Percentiles rank a stretch among this genome's conserved stretches.
Evolutionary conservation across 768 basidiomycete species (phyloP).

Genomic region (Infundibulicybe gibba): DNA sequence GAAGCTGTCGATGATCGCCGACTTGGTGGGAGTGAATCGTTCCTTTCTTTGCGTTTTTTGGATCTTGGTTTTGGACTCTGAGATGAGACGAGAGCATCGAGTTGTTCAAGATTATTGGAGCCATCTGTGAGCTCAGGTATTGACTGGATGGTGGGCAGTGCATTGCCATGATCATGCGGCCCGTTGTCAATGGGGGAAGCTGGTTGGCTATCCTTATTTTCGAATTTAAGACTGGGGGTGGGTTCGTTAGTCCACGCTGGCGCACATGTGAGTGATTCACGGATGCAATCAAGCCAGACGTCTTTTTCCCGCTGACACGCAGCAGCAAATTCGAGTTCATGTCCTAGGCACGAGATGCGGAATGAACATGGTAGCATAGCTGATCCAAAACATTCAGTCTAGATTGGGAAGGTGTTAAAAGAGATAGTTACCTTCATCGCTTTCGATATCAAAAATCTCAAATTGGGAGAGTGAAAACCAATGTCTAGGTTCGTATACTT

Average conservation of each 20-base stretch:
- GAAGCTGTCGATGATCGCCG: slow-evolving; percentile 65
- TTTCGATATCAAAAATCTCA: slow-evolving; percentile 62
- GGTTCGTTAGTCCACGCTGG: slow-evolving; percentile 58
- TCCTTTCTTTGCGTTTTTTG: too few relatives aligned
- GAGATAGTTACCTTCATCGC: slow-evolving; percentile 68
- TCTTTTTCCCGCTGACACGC: slow-evolving; percentile 82
- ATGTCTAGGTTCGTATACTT: slow-evolving; percentile 80
- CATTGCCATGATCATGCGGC: slow-evolving; percentile 33
- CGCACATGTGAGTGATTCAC: slow-evolving; percentile 41
- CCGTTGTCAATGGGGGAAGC: slow-evolving; percentile 34
- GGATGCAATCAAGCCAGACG: slow-evolving; percentile 77
- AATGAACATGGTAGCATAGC: slow-evolving; percentile 82
- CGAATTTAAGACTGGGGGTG: slow-evolving; percentile 54
- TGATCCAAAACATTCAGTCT: slow-evolving; percentile 23
- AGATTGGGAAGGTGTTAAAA: slow-evolving; percentile 1
- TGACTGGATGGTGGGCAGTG: slow-evolving; percentile 53
- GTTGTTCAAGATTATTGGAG: slow-evolving; percentile 25
- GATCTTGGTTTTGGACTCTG: slow-evolving; percentile 17
- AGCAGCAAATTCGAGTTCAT: slow-evolving; percentile 83
- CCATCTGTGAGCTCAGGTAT: slow-evolving; percentile 43
- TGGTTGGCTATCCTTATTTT: slow-evolving; percentile 36
- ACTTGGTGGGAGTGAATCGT: slow-evolving; percentile 27
- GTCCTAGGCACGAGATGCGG: slow-evolving; percentile 63
- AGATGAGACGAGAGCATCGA: slow-evolving; percentile 31
- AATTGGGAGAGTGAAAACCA: slow-evolving; percentile 83